Evolutionary conservation across 495 filamentous ascomycete genomes (phyloP), one percentile per base, ranked within the genome.

Genomic region (Xylaria palmicola): DNA sequence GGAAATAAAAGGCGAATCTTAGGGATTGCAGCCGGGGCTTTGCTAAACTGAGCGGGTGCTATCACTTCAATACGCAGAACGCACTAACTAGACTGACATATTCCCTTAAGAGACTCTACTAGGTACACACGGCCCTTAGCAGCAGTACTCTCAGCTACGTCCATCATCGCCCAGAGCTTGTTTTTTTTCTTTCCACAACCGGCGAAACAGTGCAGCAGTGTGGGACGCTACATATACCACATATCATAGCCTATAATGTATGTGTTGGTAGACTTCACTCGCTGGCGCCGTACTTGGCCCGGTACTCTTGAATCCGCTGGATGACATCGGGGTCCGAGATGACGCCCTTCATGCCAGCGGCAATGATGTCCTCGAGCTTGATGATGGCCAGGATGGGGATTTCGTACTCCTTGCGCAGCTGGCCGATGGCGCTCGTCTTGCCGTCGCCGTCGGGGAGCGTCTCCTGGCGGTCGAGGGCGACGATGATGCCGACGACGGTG

Each of bases 391-490:
- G 65, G 49, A 86, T 81, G 15, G 82, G 81, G 45, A 86, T 76
- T 13, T 76, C 74, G 59, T 82, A 81, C 72, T 93, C 86, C 70
- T 85, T 86, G 72, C 86, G 82, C 10, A 95, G 85, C 80, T 90
- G 86, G 24, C 90, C 90, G 65, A 96, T 89, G 22, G 91, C 90
- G 56, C 74, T 77, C 41, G 81, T 84, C 58, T 83, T 81, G 20
- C 77, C 78, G 59, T 83, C 82, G 20, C 76, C 74, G 4, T 79
- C 75, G 24, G 78, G 79, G 47, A 92, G 83, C 67, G 86, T 90
- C 84, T 98, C 94, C 81, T 88, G 83, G 41, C 94, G 85, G 75
- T 98, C 93, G 58, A 98, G 78, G 22, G 92, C 87, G 22, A 98
- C 86, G 27, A 97, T 81, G 50, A 98, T 88, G 39, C 93, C 94